Evolutionary conservation across 192 early-diverging fungal genomes (phyloP).

Genomic region (Phycomyces blakesleeanus): DNA sequence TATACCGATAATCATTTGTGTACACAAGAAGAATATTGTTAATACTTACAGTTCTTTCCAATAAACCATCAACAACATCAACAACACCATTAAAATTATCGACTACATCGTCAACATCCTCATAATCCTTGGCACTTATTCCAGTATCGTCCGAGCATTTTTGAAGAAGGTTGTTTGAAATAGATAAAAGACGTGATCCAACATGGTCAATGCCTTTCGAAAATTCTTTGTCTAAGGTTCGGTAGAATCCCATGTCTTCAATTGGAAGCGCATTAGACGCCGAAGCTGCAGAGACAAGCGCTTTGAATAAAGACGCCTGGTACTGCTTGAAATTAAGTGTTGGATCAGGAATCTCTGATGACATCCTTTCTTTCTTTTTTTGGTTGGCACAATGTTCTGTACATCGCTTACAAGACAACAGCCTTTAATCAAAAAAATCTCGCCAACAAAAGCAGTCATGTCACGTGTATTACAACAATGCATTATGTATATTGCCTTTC

Average conservation of each 20-base stretch:
- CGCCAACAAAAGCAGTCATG: background rate
- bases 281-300: constrained; percentile 57
- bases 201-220: constrained; percentile 34
- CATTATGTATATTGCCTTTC: background rate
- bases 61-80: constrained; percentile 75
- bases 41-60: constrained; percentile 71
- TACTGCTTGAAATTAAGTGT: constrained; percentile 40
- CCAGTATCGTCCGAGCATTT: constrained; percentile 33
- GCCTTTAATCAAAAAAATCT: constrained; percentile 1
- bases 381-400: background rate
- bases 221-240: constrained; percentile 58
- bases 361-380: background rate
- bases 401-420: constrained; percentile 1
- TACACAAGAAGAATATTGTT: too few species aligned
- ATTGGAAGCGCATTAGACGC: constrained; percentile 54
- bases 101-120: constrained; percentile 61
- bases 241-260: constrained; percentile 57
- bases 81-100: constrained; percentile 63
- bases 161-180: constrained; percentile 28
- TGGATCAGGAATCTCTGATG: constrained; percentile 29
- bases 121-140: constrained; percentile 26
- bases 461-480: background rate
- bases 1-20: too few species aligned
- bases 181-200: constrained; percentile 18
- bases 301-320: constrained; percentile 40